A percentile compares a stretch with the other conserved stretches of the same genome.
These are phyloP conservation scores for Parachaetomium inaequale DNA, from an alignment of 495 filamentous ascomycete species.

Conservation along the genomic window DNA sequence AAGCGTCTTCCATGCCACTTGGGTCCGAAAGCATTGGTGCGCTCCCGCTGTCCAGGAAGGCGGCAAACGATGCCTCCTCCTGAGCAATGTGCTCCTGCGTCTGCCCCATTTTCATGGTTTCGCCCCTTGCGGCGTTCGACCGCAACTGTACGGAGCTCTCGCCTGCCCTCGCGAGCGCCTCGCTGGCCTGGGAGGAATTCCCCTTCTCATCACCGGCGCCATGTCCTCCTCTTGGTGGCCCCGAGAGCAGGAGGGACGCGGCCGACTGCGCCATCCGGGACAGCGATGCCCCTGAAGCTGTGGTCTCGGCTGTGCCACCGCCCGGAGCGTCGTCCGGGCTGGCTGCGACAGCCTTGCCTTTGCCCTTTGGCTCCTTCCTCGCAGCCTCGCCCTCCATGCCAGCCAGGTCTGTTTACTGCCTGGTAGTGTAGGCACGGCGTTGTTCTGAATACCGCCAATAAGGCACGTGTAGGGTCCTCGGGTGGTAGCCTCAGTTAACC, in stretches of 20 bases:
- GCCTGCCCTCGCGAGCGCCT: conserved; percentile 16
- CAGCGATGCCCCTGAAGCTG: conserved; percentile 6
- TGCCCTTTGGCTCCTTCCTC: not conserved
- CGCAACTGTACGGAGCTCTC: conserved; percentile 29
- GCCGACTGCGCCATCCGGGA: conserved; percentile 31
- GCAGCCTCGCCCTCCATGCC: conserved; percentile 3
- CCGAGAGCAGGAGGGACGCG: conserved; percentile 23
- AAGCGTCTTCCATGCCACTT: conserved; percentile 17
- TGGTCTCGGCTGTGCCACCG: not conserved
- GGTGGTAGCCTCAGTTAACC: not conserved
- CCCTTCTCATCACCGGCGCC: conserved; percentile 25
- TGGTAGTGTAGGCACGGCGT: not conserved
- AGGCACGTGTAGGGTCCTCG: not conserved
- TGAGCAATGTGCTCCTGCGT: conserved; percentile 33
- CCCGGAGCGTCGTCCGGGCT: conserved; percentile 12
- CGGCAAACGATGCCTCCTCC: conserved; percentile 44
- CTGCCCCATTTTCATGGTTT: conserved; percentile 24
- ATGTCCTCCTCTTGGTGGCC: conserved; percentile 10
- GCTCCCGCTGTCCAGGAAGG: conserved; percentile 40
- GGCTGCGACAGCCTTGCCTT: conserved; percentile 19
- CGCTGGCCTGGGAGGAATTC: conserved; percentile 14
- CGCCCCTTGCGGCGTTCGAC: conserved; percentile 57
- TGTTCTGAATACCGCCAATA: not conserved
- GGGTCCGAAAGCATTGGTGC: conserved; percentile 27
- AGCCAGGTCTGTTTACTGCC: not conserved